Base-by-base conservation (phyloP, 1,284 basidiomycete genomes). In the Sparassis latifolia region DNA sequence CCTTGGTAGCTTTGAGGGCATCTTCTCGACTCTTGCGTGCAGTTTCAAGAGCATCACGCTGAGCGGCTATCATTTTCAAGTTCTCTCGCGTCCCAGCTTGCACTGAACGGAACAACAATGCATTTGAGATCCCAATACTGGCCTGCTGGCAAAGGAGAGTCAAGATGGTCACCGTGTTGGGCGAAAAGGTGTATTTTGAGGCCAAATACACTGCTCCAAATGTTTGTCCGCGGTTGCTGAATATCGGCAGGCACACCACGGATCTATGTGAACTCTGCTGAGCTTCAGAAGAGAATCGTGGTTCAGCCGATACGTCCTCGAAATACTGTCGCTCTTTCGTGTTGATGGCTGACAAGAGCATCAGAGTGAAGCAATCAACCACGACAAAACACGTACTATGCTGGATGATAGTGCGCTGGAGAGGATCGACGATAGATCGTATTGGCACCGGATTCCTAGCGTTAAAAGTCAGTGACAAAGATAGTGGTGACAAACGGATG, bases 61-160 rank as follows among this genome's bases (percentile, higher is more conserved):
- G 84, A 1, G 78, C 71, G 29, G 82, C 72, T 54, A 86, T 86
- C 83, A 86, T 86, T 66, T 83, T 84, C 52, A 86, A 58, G 55
- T 86, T 86, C 57, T 85, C 84, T 53, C 77, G 70, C 1, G 84
- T 86, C 30, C 82, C 82, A 2, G 81, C 75, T 61, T 85, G 82
- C 2, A 86, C 83, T 2, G 82, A 84, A 38, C 80, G 77, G 67
- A 86, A 86, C 48, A 86, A 65, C n/a, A 86, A 68, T 2, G 84
- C 82, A 61, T 86, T 86, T 4, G 83, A 74, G 41, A 86, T 81
- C 43, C 82, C 83, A 52, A 84, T 82, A 55, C 82, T 85, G 2
- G 84, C 83, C 74, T 86, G 84, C 62, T 86, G 82, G 57, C 80
- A 82, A 12, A 86, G 70, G 12, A 85, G 69, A 1, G 80, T 83